Evolutionary conservation across 495 filamentous ascomycete genomes (phyloP), one percentile per base, ranked within the genome.

Genomic region (Thermochaetoides thermophila): DNA sequence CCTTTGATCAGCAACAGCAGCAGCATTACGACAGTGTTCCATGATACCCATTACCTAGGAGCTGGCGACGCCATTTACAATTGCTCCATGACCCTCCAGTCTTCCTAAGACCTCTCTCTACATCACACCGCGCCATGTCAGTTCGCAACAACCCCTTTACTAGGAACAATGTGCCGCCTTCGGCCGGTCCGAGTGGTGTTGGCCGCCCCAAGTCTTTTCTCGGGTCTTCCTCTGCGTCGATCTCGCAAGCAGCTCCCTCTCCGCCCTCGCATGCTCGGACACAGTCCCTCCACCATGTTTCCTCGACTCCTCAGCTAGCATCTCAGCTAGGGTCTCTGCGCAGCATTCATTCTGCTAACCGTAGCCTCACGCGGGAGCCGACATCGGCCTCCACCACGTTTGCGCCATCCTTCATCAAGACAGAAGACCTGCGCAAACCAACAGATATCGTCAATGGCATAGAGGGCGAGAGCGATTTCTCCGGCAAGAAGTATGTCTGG

Each of bases 401-500:
- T 60, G 85, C 91, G 23, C 89, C 91, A 4, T 77, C 78, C 11
- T 96, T 96, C 51, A 95, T 99, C 55, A 91, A 86, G 48, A 68
- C 74, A 1, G 82, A 87, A 39, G 78, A 82, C 34, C 52, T 78
- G 44, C 64, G 74, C 36, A 68, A 71, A 22, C 71, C 61, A 12
- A 56, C 69, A 13, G 81, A 91, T 42, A 55, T 68, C 21, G 74
- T 87, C 13, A 69, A 73, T 12, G 78, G 80, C 5, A 77, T 89
- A 32, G 85, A 94, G 53, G 86, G 84, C 29, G 85, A 93, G 49
- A 92, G 89, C 57, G 91, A 96, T 64, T 95, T 99, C 55, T 96
- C 89, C 0, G 91, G 91, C n/a, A 93, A 85, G 55, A 73, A 89
- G 63, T 96, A 95, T 67, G 85, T 99, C 34, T 99, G 91, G 91